Conservation (phyloP, 306 rosid species). For the Vachellia pachyceras region DNA sequence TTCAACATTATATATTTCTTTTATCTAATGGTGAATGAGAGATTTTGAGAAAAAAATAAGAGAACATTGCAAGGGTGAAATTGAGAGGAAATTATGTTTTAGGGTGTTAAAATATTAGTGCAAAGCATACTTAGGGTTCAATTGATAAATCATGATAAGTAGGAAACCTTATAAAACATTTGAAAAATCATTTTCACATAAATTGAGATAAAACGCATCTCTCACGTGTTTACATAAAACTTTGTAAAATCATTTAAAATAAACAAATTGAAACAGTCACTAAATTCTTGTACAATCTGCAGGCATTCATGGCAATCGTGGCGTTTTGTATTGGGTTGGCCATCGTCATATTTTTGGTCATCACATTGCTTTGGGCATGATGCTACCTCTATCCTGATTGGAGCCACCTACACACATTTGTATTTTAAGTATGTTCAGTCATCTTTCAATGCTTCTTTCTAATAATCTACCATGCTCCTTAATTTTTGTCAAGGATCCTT, state of each 20-base stretch:
- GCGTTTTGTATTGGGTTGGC: slow-evolving; percentile 78
- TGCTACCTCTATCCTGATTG: not conserved
- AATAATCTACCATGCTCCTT: not conserved
- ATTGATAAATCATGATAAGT: not conserved
- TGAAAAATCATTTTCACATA: no score
- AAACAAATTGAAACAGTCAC: not conserved
- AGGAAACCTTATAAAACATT: no score
- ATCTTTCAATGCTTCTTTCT: not conserved
- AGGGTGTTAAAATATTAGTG: not conserved
- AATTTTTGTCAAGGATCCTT: slow-evolving; percentile 5
- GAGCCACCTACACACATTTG: no score
- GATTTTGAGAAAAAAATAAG: no score
- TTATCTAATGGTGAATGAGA: no score
- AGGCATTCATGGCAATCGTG: slow-evolving; percentile 79
- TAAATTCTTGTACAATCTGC: slow-evolving; percentile 37
- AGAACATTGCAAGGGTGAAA: not conserved
- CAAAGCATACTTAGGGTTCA: not conserved
- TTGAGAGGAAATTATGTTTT: not conserved
- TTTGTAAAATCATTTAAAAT: no score
- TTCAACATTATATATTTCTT: no score
- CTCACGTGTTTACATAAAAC: no score
- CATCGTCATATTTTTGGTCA: slow-evolving; percentile 54
- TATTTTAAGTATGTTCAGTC: not conserved
- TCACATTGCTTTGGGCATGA: slow-evolving; percentile 1
- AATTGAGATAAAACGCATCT: no score